Conservation (phyloP, 2,329 filamentous ascomycete species). For the Coleophoma eucalyptorum region DNA sequence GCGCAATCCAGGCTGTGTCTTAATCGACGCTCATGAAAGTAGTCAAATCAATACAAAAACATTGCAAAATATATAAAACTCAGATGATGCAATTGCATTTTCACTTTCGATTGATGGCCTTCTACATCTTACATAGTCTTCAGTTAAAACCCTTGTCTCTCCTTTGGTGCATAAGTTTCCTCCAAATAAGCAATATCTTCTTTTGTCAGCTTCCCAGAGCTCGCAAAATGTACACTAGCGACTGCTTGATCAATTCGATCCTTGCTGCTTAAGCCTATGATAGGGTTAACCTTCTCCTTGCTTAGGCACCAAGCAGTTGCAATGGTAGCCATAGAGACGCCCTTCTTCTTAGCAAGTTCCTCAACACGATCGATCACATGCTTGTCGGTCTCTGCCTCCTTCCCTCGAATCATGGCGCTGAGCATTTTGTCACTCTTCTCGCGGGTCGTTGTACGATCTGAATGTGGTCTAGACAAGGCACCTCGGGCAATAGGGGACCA, state of each 20-base stretch:
- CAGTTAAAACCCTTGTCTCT: not conserved
- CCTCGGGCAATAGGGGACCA: slow-evolving; percentile 32
- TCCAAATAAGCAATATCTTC: slow-evolving; percentile 52
- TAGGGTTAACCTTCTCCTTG: slow-evolving; percentile 43
- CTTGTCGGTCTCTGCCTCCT: slow-evolving; percentile 20
- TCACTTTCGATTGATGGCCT: not conserved
- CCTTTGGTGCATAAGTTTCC: slow-evolving; percentile 46
- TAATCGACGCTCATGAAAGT: not conserved
- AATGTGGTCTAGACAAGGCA: slow-evolving; percentile 21
- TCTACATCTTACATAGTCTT: not conserved
- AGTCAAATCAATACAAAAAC: slow-evolving; percentile 19
- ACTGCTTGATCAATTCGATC: slow-evolving; percentile 52
- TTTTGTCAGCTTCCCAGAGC: slow-evolving; percentile 39
- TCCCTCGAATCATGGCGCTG: slow-evolving; percentile 9
- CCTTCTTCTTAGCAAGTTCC: slow-evolving; percentile 47
- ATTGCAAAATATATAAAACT: slow-evolving; percentile 16
- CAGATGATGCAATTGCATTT: not conserved
- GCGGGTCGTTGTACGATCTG: slow-evolving; percentile 5
- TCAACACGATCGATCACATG: slow-evolving; percentile 17
- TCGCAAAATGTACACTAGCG: slow-evolving; percentile 31
- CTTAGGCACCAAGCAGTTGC: slow-evolving; percentile 51
- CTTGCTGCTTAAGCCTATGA: slow-evolving; percentile 47
- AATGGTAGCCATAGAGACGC: slow-evolving; percentile 54
- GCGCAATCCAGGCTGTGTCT: too few relatives aligned
- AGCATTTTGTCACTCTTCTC: slow-evolving; percentile 12